phyloP scores from a whole-genome alignment of 2,329 filamentous ascomycete genomes.

The Monosporascus sp. region DNA sequence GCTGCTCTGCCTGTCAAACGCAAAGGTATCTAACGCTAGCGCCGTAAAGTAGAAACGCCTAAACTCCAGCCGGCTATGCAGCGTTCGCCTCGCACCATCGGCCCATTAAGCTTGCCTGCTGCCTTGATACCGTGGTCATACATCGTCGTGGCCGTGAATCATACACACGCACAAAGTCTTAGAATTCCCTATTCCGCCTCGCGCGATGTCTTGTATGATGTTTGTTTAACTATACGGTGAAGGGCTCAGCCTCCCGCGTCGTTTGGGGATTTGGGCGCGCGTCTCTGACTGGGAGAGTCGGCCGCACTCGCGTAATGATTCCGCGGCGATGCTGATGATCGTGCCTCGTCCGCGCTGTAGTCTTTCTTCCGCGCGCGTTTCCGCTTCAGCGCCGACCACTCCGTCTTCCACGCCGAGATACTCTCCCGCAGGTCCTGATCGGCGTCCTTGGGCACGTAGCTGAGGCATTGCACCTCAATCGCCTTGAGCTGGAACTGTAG shows the following conservation, averaged over 20 bases:
- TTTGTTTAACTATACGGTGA: background rate
- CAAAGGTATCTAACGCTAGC: background rate
- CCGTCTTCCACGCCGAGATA: constrained; percentile 56
- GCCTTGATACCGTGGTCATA: background rate
- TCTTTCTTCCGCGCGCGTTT: constrained; percentile 30
- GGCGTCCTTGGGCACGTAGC: constrained; percentile 40
- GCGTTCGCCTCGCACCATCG: background rate
- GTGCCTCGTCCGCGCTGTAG: constrained; percentile 1
- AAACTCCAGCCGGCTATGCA: background rate
- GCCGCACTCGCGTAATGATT: background rate
- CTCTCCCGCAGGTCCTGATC: constrained; percentile 53
- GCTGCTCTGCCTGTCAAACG: no score
- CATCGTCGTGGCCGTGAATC: background rate
- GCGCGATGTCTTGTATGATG: no score
- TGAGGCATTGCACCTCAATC: constrained; percentile 52
- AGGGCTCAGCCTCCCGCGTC: background rate
- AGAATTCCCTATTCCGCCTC: no score
- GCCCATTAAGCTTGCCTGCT: background rate
- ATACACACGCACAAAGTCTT: no score
- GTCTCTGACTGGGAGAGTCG: background rate
- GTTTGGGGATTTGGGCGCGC: background rate
- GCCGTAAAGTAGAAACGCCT: background rate
- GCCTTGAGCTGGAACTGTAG: constrained; percentile 58
- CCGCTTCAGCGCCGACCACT: constrained; percentile 49
- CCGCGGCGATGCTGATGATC: background rate